Evolutionary conservation across 164 flowering plant genomes (phyloP).

Genomic region (Macadamia integrifolia): DNA sequence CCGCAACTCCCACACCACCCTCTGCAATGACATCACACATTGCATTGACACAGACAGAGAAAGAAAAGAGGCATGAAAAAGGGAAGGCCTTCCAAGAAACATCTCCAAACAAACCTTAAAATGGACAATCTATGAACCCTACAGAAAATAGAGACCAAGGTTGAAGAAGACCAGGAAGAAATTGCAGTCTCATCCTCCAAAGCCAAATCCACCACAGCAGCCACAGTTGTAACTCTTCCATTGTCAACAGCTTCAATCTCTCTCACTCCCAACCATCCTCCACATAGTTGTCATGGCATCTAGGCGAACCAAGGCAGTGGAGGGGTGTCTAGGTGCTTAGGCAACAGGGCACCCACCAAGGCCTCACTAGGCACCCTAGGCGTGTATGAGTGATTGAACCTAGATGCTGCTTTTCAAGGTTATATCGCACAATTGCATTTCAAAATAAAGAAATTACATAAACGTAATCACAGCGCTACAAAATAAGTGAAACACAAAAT

Average conservation of each 20-base stretch:
- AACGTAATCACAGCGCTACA: too few relatives aligned
- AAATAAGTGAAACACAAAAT: too few relatives aligned
- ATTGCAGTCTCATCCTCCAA: slow-evolving; percentile 16
- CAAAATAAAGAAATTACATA: too few relatives aligned
- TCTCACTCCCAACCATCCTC: slow-evolving; percentile 48
- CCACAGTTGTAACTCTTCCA: not conserved
- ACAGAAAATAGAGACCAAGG: slow-evolving; percentile 29
- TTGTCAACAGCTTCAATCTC: slow-evolving; percentile 47
- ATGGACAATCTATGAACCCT: slow-evolving; percentile 37
- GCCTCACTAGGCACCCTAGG: too few relatives aligned
- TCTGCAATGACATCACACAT: too few relatives aligned
- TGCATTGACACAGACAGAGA: not conserved
- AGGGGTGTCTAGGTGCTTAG: too few relatives aligned
- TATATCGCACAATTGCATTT: too few relatives aligned
- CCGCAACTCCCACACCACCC: too few relatives aligned
- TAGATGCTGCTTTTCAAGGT: too few relatives aligned
- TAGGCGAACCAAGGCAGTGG: too few relatives aligned
- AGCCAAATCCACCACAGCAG: not conserved
- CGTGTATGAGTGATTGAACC: too few relatives aligned
- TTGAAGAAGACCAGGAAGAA: slow-evolving; percentile 27
- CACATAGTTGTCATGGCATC: slow-evolving; percentile 5
- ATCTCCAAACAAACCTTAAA: not conserved
- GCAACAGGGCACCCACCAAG: too few relatives aligned
- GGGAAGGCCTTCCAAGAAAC: not conserved
- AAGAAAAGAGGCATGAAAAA: not conserved